Evolutionary conservation across 345 rosid species (phyloP).

Genomic region (Streptanthus diversifolius): DNA sequence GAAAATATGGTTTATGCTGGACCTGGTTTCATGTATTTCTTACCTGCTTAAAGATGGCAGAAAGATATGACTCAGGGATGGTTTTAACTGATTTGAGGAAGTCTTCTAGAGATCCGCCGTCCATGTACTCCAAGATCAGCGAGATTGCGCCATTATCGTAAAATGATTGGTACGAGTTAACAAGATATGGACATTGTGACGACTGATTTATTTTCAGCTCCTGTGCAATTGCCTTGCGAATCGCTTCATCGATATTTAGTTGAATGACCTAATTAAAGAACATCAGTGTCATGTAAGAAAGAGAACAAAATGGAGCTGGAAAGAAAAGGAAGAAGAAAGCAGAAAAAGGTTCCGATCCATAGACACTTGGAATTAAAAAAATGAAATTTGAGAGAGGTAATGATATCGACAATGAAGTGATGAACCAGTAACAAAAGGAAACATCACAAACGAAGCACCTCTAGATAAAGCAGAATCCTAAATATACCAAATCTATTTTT

Average conservation of each 20-base stretch:
- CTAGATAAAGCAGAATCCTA: not conserved
- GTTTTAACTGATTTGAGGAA: slow-evolving; percentile 61
- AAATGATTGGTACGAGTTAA: slow-evolving; percentile 77
- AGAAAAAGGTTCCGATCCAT: too few species aligned
- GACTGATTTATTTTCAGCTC: slow-evolving; percentile 83
- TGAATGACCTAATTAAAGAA: slow-evolving; percentile 54
- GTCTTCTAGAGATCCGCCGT: slow-evolving; percentile 86
- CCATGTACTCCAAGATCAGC: slow-evolving; percentile 87
- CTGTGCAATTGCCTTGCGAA: slow-evolving; percentile 62
- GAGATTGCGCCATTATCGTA: slow-evolving; percentile 79
- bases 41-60: slow-evolving; percentile 83
- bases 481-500: not conserved
- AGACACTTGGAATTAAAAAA: too few species aligned
- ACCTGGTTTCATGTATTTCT: not conserved
- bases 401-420: not conserved
- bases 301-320: too few species aligned
- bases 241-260: slow-evolving; percentile 67
- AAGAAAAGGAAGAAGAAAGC: too few species aligned
- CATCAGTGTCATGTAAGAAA: slow-evolving; percentile 3
- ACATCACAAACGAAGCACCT: not conserved
- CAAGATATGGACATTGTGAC: slow-evolving; percentile 71
- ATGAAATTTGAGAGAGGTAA: too few species aligned
- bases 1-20: not conserved
- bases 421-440: not conserved
- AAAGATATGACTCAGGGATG: slow-evolving; percentile 71